Conservation (phyloP, 768 basidiomycete species). For the Astraeus odoratus region DNA sequence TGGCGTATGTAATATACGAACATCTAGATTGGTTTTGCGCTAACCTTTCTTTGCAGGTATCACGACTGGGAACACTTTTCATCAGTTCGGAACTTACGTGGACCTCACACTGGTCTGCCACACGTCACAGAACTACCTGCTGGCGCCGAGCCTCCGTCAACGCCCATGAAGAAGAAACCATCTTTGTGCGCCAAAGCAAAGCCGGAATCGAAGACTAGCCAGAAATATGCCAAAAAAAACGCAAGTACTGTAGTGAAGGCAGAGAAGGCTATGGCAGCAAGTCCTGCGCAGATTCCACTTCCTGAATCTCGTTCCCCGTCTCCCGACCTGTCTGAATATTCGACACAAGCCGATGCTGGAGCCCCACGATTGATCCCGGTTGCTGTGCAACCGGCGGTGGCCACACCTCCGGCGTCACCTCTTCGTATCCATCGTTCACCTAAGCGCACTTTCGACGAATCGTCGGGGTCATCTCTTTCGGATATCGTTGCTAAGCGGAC, state of each 20-base stretch:
- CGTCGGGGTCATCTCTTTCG: constrained; percentile 34
- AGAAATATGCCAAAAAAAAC: constrained; percentile 17
- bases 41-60: constrained; percentile 43
- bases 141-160: constrained; percentile 24
- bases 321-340: constrained; percentile 22
- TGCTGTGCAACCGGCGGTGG: constrained; percentile 9
- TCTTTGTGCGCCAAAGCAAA: constrained; percentile 26
- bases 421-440: constrained; percentile 42
- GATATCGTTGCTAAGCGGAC: constrained; percentile 32
- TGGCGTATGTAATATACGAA: constrained; percentile 58
- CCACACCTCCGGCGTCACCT: constrained; percentile 9
- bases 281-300: constrained; percentile 30
- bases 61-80: constrained; percentile 96
- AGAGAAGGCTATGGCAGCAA: constrained; percentile 16
- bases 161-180: constrained; percentile 30
- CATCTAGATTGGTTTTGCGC: constrained; percentile 4
- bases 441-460: constrained; percentile 56
- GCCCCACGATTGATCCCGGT: constrained; percentile 23
- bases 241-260: constrained; percentile 14
- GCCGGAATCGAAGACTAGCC: constrained; percentile 11
- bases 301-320: constrained; percentile 34
- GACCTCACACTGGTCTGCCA: constrained; percentile 76
- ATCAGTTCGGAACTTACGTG: constrained; percentile 80
- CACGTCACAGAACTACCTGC: constrained; percentile 46
- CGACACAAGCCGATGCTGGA: constrained; percentile 21